A percentile compares a stretch with the other conserved stretches of the same genome.
phyloP scores from a whole-genome alignment of 2,329 filamentous ascomycete genomes.

The Xylaria sp. region DNA sequence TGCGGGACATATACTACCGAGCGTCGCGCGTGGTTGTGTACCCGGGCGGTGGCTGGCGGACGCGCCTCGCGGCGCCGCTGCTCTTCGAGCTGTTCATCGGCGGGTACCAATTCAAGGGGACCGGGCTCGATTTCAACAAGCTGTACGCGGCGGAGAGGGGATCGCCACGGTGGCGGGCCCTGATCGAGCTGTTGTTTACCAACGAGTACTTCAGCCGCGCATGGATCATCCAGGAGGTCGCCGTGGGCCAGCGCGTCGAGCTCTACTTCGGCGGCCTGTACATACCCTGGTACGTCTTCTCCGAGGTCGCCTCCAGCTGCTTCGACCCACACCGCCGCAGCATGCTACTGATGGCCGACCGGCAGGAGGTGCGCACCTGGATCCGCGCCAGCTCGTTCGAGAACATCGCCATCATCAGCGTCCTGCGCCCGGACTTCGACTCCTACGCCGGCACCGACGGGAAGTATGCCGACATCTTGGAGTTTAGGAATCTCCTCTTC shows the following conservation, averaged over 20 bases:
- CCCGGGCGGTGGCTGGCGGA: constrained; percentile 8
- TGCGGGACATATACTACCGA: constrained; percentile 16
- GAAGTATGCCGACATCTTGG: not conserved
- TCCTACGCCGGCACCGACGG: not conserved
- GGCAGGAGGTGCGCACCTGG: constrained; percentile 2
- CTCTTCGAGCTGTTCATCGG: constrained; percentile 3
- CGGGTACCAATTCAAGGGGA: not conserved
- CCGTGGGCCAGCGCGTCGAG: constrained; percentile 5
- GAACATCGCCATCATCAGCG: constrained; percentile 10
- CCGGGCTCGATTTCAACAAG: not conserved
- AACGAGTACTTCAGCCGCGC: constrained; percentile 18
- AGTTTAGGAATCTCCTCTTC: constrained; percentile 12
- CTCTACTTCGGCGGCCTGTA: constrained; percentile 17
- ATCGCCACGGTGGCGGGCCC: constrained; percentile 5
- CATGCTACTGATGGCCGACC: constrained; percentile 3
- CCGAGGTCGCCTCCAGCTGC: not conserved
- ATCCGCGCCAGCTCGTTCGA: constrained; percentile 3
- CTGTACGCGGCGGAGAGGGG: not conserved
- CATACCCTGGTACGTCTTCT: constrained; percentile 8
- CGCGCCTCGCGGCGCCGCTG: constrained; percentile 6
- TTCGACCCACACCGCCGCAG: constrained; percentile 3
- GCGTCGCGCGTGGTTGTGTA: constrained; percentile 17
- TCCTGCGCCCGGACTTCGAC: not conserved
- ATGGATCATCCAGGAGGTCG: constrained; percentile 20
- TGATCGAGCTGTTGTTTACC: constrained; percentile 11